phyloP scores from a whole-genome alignment of 2,329 filamentous ascomycete genomes.

The Fusarium sp. region DNA sequence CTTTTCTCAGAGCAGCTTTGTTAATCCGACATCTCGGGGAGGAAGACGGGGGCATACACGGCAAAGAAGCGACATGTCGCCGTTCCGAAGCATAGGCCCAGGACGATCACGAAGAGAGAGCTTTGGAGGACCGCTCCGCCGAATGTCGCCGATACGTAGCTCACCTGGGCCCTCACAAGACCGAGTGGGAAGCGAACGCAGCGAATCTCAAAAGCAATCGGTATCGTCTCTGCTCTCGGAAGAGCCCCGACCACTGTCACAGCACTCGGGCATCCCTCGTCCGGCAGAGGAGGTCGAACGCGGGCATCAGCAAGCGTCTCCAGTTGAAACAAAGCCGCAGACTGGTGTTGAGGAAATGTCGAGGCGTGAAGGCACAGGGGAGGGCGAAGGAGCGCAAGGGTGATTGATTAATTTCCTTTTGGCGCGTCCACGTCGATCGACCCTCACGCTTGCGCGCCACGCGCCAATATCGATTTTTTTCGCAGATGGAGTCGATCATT shows the following conservation, averaged over 20 bases:
- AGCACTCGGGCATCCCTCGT: constrained; percentile 23
- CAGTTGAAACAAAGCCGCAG: constrained; percentile 26
- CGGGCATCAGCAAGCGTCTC: constrained; percentile 27
- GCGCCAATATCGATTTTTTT: constrained; percentile 1
- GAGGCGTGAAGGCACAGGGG: constrained; percentile 32
- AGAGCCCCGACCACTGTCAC: constrained; percentile 31
- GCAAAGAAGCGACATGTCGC: constrained; percentile 54
- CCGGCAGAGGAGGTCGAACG: constrained; percentile 26
- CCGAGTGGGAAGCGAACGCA: constrained; percentile 38
- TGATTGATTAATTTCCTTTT: constrained; percentile 18
- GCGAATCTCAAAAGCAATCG: constrained; percentile 49
- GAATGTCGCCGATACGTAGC: constrained; percentile 41
- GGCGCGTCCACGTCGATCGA: constrained; percentile 31
- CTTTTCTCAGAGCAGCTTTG: constrained; percentile 45
- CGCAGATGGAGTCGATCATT: constrained; percentile 1
- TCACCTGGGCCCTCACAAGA: constrained; percentile 41
- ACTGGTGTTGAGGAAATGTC: constrained; percentile 21
- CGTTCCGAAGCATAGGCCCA: constrained; percentile 46
- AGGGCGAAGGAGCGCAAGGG: constrained; percentile 23
- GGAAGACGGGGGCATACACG: constrained; percentile 49
- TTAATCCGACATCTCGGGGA: constrained; percentile 40
- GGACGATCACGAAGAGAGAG: constrained; percentile 42
- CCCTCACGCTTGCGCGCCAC: constrained; percentile 33
- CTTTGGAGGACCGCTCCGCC: constrained; percentile 42
- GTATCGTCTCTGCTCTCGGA: constrained; percentile 51